A percentile compares a stretch with the other conserved stretches of the same genome.
Evolutionary conservation across 2,329 filamentous ascomycete genomes (phyloP).

Genomic region (Fusarium sp.): DNA sequence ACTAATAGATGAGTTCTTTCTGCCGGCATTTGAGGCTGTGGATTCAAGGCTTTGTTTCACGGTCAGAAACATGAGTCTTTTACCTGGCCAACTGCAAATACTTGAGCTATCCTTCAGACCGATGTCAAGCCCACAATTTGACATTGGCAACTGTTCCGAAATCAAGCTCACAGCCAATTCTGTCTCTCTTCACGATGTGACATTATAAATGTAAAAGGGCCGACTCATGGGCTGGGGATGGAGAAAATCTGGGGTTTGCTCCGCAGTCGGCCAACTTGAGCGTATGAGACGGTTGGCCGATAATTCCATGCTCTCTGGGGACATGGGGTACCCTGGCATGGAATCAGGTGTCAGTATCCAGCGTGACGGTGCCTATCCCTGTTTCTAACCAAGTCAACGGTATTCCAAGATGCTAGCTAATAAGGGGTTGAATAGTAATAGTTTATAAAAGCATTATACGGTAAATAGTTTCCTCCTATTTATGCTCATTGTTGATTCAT

Average conservation of each 20-base stretch:
- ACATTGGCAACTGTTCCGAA: neutral
- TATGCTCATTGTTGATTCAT: no score
- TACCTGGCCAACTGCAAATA: neutral
- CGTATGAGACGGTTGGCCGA: neutral
- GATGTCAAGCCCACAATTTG: no score
- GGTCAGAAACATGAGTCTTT: neutral
- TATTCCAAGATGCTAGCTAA: no score
- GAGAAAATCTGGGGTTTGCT: neutral
- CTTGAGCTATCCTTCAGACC: neutral
- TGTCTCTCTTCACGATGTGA: neutral
- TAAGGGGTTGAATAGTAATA: no score
- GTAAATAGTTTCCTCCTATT: no score
- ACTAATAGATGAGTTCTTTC: no score
- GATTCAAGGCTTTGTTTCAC: neutral
- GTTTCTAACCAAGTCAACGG: no score
- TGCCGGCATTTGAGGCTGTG: neutral
- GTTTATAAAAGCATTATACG: no score
- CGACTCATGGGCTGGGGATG: neutral
- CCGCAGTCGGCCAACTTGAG: neutral
- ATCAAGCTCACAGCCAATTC: accelerated
- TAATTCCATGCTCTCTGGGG: no score
- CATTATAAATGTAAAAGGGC: neutral
- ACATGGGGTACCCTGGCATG: no score
- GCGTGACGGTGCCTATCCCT: no score
- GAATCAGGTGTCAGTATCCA: no score